Base-by-base conservation (phyloP, 2,329 filamentous ascomycete species). In the Xylariaceae sp. region DNA sequence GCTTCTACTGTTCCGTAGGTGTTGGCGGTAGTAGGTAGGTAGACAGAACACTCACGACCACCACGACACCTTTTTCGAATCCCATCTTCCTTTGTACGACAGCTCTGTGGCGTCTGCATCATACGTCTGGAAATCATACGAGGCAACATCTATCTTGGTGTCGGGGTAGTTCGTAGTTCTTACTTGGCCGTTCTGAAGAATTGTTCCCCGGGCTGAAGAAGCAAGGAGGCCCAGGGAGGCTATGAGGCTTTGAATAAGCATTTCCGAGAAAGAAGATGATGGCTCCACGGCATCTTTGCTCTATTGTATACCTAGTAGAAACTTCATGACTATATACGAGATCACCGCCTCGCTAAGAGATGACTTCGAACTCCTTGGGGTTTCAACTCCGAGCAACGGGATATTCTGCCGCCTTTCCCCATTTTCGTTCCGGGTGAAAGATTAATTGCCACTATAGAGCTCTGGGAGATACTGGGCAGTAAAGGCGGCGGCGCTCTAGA, bases 41-140 rank as follows among this genome's bases (percentile, higher is more conserved):
- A 18, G 9, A 26, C 37, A 16, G 43, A 40, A 20, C 20, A 77
- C 79, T 71, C 71, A 82, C 79, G 80, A 82, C 82, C 81, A 85
- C 79, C 80, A 87, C 1, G 81, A 86, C 46, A 85, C 77, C 60
- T 82, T 76, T 61, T 82, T 78, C 32, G 78, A 82, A 65, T 87
- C 83, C 84, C 84, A 87, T 55, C 83, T 74, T 4, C 84, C 84
- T 65, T 86, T 85, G 73, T 86, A 87, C 0, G 81, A 81, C 9
- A 87, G 73, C 64, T 86, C 81, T 1, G 75, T 68, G 1, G 80
- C 76, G 65, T 81, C 75, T 3, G 82, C 75, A 3, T 74, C 70
- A 60, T 83, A 87, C 1, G 74, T 81, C 26, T 68, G 75, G 32
- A 75, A 73, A 2, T 67, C 59, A 45, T 72, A 71, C 16, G 59